These are phyloP conservation scores for Tagetes erecta DNA, from an alignment of 129 eudicot genomes.

Conservation along the genomic window DNA sequence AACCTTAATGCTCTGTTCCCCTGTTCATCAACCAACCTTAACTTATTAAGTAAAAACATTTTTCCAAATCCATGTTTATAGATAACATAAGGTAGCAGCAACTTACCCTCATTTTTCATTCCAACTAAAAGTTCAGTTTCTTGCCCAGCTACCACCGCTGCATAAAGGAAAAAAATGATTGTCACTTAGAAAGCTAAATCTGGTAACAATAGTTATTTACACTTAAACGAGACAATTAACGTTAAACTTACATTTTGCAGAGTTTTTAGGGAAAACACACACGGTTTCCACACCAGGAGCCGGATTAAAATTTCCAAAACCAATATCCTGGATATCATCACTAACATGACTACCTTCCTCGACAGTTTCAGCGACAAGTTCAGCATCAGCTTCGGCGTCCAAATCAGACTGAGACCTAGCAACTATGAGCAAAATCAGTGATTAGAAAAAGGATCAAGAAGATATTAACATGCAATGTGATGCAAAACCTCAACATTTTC, in stretches of 20 bases:
- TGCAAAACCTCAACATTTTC: slow-evolving; percentile 12
- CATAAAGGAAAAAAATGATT: slow-evolving; percentile 16
- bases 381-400: slow-evolving; percentile 48
- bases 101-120: slow-evolving; percentile 81
- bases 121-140: slow-evolving; percentile 78
- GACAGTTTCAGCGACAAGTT: slow-evolving; percentile 46
- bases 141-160: slow-evolving; percentile 88
- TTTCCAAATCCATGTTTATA: not conserved
- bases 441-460: slow-evolving; percentile 2
- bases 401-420: slow-evolving; percentile 79
- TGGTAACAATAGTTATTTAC: not conserved
- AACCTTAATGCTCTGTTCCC: slow-evolving; percentile 60
- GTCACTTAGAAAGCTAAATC: not conserved
- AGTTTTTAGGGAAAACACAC: slow-evolving; percentile 89
- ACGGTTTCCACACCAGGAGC: slow-evolving; percentile 89
- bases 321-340: slow-evolving; percentile 68
- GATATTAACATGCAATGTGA: slow-evolving; percentile 10
- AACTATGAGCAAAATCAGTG: slow-evolving; percentile 42
- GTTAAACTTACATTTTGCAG: slow-evolving; percentile 51
- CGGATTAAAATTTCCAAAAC: slow-evolving; percentile 57
- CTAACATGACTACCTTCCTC: slow-evolving; percentile 66
- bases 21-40: slow-evolving; percentile 39
- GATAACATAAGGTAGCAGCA: slow-evolving; percentile 7
- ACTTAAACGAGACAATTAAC: not conserved
- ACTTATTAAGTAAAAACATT: slow-evolving; percentile 13